Conservation (phyloP, 2,329 filamentous ascomycete genomes). For the Botrytis elliptica region DNA sequence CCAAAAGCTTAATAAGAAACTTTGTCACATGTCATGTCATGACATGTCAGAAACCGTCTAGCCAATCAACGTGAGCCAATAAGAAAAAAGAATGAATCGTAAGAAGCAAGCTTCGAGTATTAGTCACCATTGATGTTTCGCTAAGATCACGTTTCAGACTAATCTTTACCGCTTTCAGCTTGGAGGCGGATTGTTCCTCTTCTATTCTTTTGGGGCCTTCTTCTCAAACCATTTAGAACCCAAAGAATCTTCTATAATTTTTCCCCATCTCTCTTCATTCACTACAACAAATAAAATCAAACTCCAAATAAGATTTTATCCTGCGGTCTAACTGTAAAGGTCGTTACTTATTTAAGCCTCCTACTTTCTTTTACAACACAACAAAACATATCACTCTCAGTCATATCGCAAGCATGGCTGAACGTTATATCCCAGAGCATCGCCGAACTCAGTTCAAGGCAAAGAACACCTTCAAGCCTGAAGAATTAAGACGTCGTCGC, state of each 20-base stretch:
- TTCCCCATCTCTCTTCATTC: constrained; percentile 15
- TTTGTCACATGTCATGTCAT: background rate
- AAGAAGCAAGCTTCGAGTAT: background rate
- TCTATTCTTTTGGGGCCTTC: constrained; percentile 14
- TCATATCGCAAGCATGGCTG: constrained; percentile 66
- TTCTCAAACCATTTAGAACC: constrained; percentile 18
- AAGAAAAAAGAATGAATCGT: background rate
- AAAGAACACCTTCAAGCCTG: constrained; percentile 98
- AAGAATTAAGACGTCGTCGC: constrained; percentile 95
- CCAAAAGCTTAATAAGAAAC: background rate
- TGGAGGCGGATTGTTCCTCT: constrained; percentile 15
- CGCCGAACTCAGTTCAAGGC: constrained; percentile 99
- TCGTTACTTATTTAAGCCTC: constrained; percentile 9
- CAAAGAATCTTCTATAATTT: constrained; percentile 22
- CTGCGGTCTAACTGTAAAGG: constrained; percentile 18
- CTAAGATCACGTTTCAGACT: constrained; percentile 10
- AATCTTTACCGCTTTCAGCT: constrained; percentile 14
- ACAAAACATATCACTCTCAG: constrained; percentile 19
- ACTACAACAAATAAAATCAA: constrained; percentile 7
- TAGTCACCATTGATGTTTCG: background rate
- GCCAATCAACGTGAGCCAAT: background rate
- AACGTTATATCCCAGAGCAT: constrained; percentile 99
- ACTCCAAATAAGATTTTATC: constrained; percentile 25
- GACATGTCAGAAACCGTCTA: background rate
- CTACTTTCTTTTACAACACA: constrained; percentile 12